Evolutionary conservation across 2,329 filamentous ascomycete species (phyloP), one percentile per base, ranked within the genome.

Genomic region (Decorospora gaudefroyi): DNA sequence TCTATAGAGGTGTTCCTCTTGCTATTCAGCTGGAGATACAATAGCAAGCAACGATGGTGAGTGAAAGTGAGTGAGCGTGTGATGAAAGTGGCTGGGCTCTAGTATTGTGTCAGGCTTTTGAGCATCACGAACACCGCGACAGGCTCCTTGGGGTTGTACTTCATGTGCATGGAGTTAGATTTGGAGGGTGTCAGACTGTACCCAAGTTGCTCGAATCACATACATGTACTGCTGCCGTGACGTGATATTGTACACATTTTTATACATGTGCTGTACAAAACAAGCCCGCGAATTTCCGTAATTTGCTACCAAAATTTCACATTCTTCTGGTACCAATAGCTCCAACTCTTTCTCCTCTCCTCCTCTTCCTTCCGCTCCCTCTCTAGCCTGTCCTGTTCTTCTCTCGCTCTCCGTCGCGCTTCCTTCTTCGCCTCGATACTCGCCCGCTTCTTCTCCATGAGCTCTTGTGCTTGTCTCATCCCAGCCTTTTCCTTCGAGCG

Each of bases 401-500:
- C 74, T 49, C 73, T 72, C 16, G 67, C 69, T 52, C 64, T 64
- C 46, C 74, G 53, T 46, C 74, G 63, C 37, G 74, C 72, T 46
- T 75, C 73, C 53, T 71, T 73, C 46, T 71, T 70, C n/a, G 69
- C 68, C 52, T 74, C 74, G 26, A 75, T 69, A 30, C 66, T 65
- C 13, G 61, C 76, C 62, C 88, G 84, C 69, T 90, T 84, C 59
- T 81, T 77, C 63, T 87, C 84, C 69, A 92, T 86, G 46, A 93
- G 82, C 65, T 95, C 89, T 42, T 95, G 86, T 3, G 88, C 88
- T 54, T 90, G 78, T 68, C 87, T 87, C 84, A 99, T 92, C 51
- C 89, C 87, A 50, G 85, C 82, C 59, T 85, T 82, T 72, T 97
- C 92, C 49, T 86, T 78, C 33, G 81, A 77, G 46, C 90, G 79